Evolutionary conservation across 2,329 filamentous ascomycete genomes (phyloP).

Genomic region (Claviceps lovelessii): DNA sequence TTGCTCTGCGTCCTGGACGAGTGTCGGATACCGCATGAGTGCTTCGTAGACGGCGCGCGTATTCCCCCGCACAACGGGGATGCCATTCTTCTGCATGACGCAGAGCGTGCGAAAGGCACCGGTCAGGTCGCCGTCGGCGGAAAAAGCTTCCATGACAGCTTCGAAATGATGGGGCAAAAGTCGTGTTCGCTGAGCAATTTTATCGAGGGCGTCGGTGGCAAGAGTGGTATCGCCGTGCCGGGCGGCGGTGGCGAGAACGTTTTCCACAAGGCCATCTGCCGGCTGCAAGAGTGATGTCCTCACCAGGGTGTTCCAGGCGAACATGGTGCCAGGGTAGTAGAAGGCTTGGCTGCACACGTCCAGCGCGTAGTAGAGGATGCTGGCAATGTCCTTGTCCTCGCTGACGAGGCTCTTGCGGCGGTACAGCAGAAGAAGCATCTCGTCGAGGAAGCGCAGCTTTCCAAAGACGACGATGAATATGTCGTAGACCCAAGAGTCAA

Average conservation of each 20-base stretch:
- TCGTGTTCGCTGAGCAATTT: conserved; percentile 23
- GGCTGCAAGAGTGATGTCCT: conserved; percentile 22
- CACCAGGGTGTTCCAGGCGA: conserved; percentile 59
- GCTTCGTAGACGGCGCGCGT: conserved; percentile 48
- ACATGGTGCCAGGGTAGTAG: conserved; percentile 49
- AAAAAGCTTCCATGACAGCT: conserved; percentile 58
- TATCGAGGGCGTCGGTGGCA: conserved; percentile 54
- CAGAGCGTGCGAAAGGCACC: conserved; percentile 56
- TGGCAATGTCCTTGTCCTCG: conserved; percentile 26
- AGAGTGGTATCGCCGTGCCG: conserved; percentile 52
- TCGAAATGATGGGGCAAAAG: conserved; percentile 64
- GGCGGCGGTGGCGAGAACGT: conserved; percentile 59
- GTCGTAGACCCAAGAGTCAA: conserved; percentile 64
- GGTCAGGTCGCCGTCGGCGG: conserved; percentile 41
- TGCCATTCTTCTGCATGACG: conserved; percentile 47
- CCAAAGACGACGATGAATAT: conserved; percentile 62
- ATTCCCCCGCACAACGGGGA: conserved; percentile 42
- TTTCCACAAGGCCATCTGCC: conserved; percentile 48
- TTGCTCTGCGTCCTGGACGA: conserved; percentile 37
- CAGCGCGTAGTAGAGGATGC: conserved; percentile 58
- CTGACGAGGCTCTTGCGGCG: conserved; percentile 29
- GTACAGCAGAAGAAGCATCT: conserved; percentile 55
- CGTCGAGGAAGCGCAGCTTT: conserved; percentile 59
- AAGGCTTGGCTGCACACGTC: conserved; percentile 53
- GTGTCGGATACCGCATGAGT: conserved; percentile 32